Conservation (phyloP, 2,329 filamentous ascomycete genomes). For the Beauveria pseudobassiana region DNA sequence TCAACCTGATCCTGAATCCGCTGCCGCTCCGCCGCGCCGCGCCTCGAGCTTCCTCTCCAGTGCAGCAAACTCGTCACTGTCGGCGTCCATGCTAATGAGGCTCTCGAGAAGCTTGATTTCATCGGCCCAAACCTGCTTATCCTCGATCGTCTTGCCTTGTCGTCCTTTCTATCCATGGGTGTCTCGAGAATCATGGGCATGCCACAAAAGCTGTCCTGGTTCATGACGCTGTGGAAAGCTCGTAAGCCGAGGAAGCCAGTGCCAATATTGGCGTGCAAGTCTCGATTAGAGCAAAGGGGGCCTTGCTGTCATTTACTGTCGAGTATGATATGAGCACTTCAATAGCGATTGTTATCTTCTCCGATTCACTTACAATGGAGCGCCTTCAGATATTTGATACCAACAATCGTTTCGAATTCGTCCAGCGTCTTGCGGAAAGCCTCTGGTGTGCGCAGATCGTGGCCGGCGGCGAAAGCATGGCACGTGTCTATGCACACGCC, state of each 20-base stretch:
- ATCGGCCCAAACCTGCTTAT: conserved; percentile 78
- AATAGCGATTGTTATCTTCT: background rate
- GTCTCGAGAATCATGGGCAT: conserved; percentile 94
- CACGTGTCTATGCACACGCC: conserved; percentile 97
- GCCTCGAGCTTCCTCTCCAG: conserved; percentile 59
- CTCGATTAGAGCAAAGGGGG: conserved; percentile 74
- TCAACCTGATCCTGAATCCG: conserved; percentile 75
- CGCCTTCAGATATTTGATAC: conserved; percentile 71
- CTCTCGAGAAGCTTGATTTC: conserved; percentile 94
- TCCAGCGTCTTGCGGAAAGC: conserved; percentile 67
- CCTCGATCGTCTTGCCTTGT: conserved; percentile 61
- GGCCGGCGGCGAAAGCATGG: conserved; percentile 89
- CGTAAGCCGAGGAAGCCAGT: conserved; percentile 86
- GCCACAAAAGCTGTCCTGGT: conserved; percentile 65
- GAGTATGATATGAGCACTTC: background rate
- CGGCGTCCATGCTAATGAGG: conserved; percentile 74
- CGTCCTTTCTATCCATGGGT: conserved; percentile 69
- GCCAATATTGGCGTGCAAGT: conserved; percentile 93
- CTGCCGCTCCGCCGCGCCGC: conserved; percentile 59
- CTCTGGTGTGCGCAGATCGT: conserved; percentile 72
- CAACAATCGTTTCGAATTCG: conserved; percentile 71
- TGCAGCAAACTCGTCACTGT: conserved; percentile 62
- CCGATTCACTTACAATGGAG: conserved; percentile 50
- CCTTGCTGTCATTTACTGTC: conserved; percentile 85
- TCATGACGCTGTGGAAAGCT: conserved; percentile 87